Base-by-base conservation (phyloP, 2,329 filamentous ascomycete genomes). In the Monilinia laxa region DNA sequence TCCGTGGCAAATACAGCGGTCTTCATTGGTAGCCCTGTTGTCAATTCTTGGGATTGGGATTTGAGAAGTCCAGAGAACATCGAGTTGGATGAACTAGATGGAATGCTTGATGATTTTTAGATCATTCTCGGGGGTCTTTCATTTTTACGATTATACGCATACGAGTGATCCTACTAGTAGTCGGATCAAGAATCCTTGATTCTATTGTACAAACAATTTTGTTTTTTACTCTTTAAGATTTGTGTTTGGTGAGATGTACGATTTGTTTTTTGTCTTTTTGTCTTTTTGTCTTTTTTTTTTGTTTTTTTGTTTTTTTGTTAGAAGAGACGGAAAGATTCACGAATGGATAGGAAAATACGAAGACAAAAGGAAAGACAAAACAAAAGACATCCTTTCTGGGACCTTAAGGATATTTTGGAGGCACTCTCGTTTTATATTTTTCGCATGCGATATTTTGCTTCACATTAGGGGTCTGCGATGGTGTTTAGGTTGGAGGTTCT, bases 41-140 rank as follows among this genome's bases (percentile, higher is more conserved):
- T 88, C 76, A 82, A 82, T 54, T 81, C 82, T 1, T 77, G 81
- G 79, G 89, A 90, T 75, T 84, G 84, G 76, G 84, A 86, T 68
- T 78, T 87, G 74, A 83, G 84, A 76, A 92, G 88, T 76, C 93
- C 93, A 1, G 95, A 98, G 80, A 90, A 88, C 71, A 89, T 98
- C 72, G 93, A 96, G 77, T 86, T 98, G 59, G 92, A 97, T 57
- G 95, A 99, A 81, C 87, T 98, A 31, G 94, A 98, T 75, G 87
- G 90, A 73, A 85, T 97, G 77, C 86, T 97, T 74, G 89, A 91
- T 75, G 88, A 86, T 72, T 92, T 76, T 51, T 72, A 71, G 64
- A 51, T 49, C n/a, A 10, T 51, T 31, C 53, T 23, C 28, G 18
- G 10, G 47, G 16, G 16, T 25, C 60, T 11, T 31, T n/a, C 1